These are phyloP conservation scores for Ceriops tagal DNA, from an alignment of 345 rosid species.

Conservation along the genomic window DNA sequence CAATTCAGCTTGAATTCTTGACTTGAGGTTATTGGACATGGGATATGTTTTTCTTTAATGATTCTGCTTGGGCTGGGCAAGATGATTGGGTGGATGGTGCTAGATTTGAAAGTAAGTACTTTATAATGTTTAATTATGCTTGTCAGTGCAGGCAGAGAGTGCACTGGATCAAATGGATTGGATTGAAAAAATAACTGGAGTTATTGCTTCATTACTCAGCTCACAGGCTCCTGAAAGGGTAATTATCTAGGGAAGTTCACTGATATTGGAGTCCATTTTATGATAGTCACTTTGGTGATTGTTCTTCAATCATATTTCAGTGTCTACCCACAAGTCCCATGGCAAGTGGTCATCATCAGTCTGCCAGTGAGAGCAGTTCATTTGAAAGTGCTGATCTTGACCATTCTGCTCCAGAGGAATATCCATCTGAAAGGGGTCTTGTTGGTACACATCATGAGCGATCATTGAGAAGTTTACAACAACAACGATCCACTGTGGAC, in stretches of 20 bases:
- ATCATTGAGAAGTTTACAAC: constrained; percentile 59
- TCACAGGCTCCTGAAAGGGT: constrained; percentile 96
- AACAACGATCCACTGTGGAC: constrained; percentile 64
- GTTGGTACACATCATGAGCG: constrained; percentile 55
- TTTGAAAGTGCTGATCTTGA: constrained; percentile 94
- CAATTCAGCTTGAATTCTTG: constrained; percentile 21
- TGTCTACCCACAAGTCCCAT: constrained; percentile 68
- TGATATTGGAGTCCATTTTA: constrained; percentile 11
- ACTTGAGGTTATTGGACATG: constrained; percentile 4
- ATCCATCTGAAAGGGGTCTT: constrained; percentile 64
- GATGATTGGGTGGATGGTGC: background rate
- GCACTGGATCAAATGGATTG: constrained; percentile 97
- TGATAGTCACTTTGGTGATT: constrained; percentile 19
- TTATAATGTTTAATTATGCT: constrained; percentile 43
- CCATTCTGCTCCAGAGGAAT: constrained; percentile 71
- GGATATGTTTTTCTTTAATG: constrained; percentile 4
- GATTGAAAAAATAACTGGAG: constrained; percentile 98
- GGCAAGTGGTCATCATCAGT: constrained; percentile 92
- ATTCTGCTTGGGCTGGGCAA: background rate
- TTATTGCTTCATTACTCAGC: constrained; percentile 95
- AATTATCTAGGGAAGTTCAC: constrained; percentile 20
- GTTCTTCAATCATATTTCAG: constrained; percentile 42
- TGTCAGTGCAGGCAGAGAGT: constrained; percentile 99
- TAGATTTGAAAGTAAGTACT: background rate
- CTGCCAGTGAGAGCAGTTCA: constrained; percentile 97